phyloP scores from a whole-genome alignment of 306 rosid genomes.

The Quercus variabilis region DNA sequence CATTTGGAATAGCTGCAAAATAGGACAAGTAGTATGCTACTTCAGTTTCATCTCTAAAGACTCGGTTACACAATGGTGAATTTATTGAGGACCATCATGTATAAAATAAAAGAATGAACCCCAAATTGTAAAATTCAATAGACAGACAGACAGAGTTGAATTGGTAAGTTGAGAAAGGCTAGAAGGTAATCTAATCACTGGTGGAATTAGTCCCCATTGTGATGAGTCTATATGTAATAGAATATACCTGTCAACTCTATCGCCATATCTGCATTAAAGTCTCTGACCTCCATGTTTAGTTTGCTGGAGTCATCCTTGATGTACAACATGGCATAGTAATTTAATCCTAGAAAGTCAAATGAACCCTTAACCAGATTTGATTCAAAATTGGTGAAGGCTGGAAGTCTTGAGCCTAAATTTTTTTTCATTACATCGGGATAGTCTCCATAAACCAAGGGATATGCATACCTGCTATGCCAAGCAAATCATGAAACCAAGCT shows the following conservation, averaged over 20 bases:
- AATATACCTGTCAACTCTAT: slow-evolving; percentile 4
- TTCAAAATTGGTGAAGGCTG: slow-evolving; percentile 41
- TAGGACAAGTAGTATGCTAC: not conserved
- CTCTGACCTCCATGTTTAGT: slow-evolving; percentile 33
- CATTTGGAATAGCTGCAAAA: not conserved
- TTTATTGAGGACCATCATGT: not conserved
- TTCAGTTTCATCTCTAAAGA: not conserved
- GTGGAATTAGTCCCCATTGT: not conserved
- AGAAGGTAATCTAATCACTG: not conserved
- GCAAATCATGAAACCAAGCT: not conserved
- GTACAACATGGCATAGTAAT: slow-evolving; percentile 21
- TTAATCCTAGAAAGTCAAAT: slow-evolving; percentile 55
- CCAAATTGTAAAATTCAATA: not conserved
- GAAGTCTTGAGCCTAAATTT: slow-evolving; percentile 56
- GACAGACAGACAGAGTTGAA: not conserved
- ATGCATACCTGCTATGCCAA: slow-evolving; percentile 46
- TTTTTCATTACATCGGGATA: slow-evolving; percentile 59
- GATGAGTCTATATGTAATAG: not conserved
- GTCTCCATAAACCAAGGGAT: slow-evolving; percentile 64
- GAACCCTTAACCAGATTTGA: slow-evolving; percentile 53
- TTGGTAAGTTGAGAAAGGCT: not conserved
- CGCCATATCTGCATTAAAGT: slow-evolving; percentile 33
- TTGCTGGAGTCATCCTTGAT: slow-evolving; percentile 35
- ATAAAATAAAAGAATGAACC: not conserved
- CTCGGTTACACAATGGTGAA: not conserved